phyloP scores from a whole-genome alignment of 2,329 filamentous ascomycete genomes.

The Amylocarpus encephaloides region DNA sequence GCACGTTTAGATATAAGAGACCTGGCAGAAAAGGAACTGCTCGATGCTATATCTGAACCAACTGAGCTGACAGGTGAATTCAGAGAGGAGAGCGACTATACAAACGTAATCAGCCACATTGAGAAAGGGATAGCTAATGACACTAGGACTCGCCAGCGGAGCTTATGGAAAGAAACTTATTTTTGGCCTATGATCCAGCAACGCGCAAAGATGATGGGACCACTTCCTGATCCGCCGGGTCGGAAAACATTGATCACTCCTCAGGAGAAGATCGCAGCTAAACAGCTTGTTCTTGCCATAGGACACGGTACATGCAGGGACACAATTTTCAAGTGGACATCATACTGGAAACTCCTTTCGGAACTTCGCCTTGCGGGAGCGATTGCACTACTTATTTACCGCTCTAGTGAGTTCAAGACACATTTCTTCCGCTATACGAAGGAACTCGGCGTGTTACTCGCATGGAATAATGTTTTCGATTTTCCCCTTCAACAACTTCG shows the following conservation, averaged over 20 bases:
- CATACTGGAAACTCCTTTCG: constrained; percentile 18
- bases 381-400: constrained; percentile 16
- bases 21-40: constrained; percentile 9
- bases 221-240: constrained; percentile 9
- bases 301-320: constrained; percentile 9
- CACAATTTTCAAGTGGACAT: constrained; percentile 17
- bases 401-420: constrained; percentile 13
- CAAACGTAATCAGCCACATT: constrained; percentile 9
- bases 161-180: constrained; percentile 18
- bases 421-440: constrained; percentile 10
- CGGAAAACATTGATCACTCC: constrained; percentile 12
- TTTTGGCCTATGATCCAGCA: constrained; percentile 19
- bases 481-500: constrained; percentile 12
- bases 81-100: constrained; percentile 14
- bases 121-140: constrained; percentile 14
- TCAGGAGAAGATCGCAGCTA: constrained; percentile 15
- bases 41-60: constrained; percentile 11
- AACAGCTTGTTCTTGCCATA: constrained; percentile 11
- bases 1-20: constrained; percentile 11
- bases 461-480: constrained; percentile 7
- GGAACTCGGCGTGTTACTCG: constrained; percentile 8
- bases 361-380: constrained; percentile 10
- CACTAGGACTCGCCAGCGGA: constrained; percentile 4
- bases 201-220: constrained; percentile 16
- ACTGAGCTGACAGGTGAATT: constrained; percentile 16